phyloP scores from a whole-genome alignment of 768 basidiomycete genomes.

The Krasilnikovozyma curviuscula region DNA sequence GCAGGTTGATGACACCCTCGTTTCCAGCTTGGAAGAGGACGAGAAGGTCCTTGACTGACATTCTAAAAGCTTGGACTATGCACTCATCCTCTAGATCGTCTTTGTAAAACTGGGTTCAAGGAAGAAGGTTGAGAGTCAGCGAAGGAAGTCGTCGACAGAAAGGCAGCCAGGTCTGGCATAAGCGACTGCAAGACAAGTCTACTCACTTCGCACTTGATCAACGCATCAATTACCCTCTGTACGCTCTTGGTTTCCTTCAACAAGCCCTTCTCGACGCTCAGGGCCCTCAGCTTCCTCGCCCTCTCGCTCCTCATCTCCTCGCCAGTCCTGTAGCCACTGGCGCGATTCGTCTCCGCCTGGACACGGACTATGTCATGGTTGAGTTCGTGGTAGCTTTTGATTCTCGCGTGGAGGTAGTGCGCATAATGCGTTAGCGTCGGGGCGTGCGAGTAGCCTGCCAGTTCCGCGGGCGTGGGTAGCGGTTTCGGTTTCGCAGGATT shows the following conservation, averaged over 20 bases:
- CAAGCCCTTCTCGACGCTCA: slow-evolving; percentile 91
- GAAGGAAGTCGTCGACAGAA: background rate
- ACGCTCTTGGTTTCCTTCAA: slow-evolving; percentile 79
- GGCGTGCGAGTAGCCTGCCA: slow-evolving; percentile 59
- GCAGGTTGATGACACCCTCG: slow-evolving; percentile 54
- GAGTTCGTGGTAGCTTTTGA: slow-evolving; percentile 68
- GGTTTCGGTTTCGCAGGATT: background rate
- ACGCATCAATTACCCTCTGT: slow-evolving; percentile 67
- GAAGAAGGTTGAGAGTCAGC: background rate
- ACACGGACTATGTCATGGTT: slow-evolving; percentile 88
- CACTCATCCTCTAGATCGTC: slow-evolving; percentile 87
- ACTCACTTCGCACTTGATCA: slow-evolving; percentile 73
- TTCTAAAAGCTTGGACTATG: slow-evolving; percentile 64
- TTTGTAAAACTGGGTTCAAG: slow-evolving; percentile 65
- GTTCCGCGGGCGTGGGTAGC: background rate
- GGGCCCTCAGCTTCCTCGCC: slow-evolving; percentile 53
- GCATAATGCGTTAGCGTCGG: slow-evolving; percentile 77
- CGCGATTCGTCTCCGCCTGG: slow-evolving; percentile 75
- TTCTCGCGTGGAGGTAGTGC: slow-evolving; percentile 67
- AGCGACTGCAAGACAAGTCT: background rate
- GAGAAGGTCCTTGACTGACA: slow-evolving; percentile 89
- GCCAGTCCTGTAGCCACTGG: slow-evolving; percentile 8
- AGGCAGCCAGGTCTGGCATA: background rate
- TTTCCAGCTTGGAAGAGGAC: slow-evolving; percentile 92
- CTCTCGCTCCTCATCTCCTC: slow-evolving; percentile 17